A percentile compares a stretch with the other conserved stretches of the same genome.
Conservation (phyloP, 2,329 filamentous ascomycete species). For the Fusarium agapanthi region DNA sequence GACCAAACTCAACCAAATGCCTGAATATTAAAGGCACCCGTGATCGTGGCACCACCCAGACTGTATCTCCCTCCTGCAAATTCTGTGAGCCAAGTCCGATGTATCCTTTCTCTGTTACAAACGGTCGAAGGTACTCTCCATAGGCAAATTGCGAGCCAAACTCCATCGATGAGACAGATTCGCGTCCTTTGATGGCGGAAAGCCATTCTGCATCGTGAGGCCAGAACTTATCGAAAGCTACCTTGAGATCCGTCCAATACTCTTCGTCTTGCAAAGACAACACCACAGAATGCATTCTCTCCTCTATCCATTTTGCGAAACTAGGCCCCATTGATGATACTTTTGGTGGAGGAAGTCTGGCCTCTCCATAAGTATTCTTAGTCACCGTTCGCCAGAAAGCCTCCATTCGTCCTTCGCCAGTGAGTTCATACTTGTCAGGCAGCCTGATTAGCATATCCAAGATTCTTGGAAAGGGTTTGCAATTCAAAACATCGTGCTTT, state of each 20-base stretch:
- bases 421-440: not conserved
- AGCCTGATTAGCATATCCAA: not conserved
- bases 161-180: not conserved
- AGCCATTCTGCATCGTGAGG: not conserved
- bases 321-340: not conserved
- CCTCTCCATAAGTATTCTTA: not conserved
- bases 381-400: not conserved
- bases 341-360: not conserved
- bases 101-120: not conserved
- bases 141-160: not conserved
- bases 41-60: not conserved
- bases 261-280: not conserved
- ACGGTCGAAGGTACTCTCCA: not conserved
- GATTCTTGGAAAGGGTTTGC: not conserved
- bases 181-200: not conserved
- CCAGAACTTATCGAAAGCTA: not conserved
- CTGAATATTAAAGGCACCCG: not conserved
- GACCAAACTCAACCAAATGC: rapidly evolving
- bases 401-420: not conserved
- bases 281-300: not conserved
- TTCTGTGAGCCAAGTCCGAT: not conserved
- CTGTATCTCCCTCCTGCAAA: not conserved
- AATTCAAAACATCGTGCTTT: not conserved
- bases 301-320: not conserved
- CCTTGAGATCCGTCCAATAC: not conserved